Percentiles rank a stretch among this genome's conserved stretches.
These are phyloP conservation scores for Neodidymelliopsis sp. DNA, from an alignment of 2,329 filamentous ascomycete genomes.

Conservation along the genomic window DNA sequence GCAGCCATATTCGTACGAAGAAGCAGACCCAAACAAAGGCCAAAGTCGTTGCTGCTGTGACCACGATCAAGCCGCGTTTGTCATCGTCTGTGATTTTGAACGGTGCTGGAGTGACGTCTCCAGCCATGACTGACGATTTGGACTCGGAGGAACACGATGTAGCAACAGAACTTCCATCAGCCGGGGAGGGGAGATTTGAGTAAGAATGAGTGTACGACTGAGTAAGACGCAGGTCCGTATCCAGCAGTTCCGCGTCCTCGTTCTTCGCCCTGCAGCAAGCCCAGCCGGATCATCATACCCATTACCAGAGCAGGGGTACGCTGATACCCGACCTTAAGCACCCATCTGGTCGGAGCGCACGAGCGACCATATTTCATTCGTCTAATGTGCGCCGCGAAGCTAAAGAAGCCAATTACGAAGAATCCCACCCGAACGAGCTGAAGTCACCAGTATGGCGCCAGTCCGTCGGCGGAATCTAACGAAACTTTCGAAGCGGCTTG, in stretches of 20 bases:
- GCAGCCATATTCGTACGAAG: conserved; percentile 41
- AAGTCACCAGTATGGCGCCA: conserved; percentile 9
- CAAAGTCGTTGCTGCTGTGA: conserved; percentile 36
- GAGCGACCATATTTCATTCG: conserved; percentile 12
- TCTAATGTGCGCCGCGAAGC: not conserved
- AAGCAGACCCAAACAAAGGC: conserved; percentile 43
- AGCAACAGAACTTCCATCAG: conserved; percentile 9
- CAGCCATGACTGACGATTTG: conserved; percentile 25
- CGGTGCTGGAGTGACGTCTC: conserved; percentile 33
- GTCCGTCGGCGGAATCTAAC: conserved; percentile 1
- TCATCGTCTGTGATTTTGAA: conserved; percentile 40
- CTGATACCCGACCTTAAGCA: conserved; percentile 13
- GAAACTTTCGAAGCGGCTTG: not conserved
- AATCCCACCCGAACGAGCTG: conserved; percentile 4
- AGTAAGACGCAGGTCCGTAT: conserved; percentile 8
- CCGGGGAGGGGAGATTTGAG: conserved; percentile 7
- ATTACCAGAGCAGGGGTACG: conserved; percentile 14
- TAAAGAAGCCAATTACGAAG: conserved; percentile 8
- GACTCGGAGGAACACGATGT: conserved; percentile 6
- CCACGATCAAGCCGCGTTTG: conserved; percentile 45
- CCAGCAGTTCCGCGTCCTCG: conserved; percentile 10
- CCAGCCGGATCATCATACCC: conserved; percentile 8
- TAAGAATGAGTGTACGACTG: conserved; percentile 4
- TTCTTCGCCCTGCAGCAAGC: conserved; percentile 15
- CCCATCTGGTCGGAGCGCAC: conserved; percentile 4